phyloP scores from a whole-genome alignment of 2,329 filamentous ascomycete species.

The Beauveria rudraprayagi region DNA sequence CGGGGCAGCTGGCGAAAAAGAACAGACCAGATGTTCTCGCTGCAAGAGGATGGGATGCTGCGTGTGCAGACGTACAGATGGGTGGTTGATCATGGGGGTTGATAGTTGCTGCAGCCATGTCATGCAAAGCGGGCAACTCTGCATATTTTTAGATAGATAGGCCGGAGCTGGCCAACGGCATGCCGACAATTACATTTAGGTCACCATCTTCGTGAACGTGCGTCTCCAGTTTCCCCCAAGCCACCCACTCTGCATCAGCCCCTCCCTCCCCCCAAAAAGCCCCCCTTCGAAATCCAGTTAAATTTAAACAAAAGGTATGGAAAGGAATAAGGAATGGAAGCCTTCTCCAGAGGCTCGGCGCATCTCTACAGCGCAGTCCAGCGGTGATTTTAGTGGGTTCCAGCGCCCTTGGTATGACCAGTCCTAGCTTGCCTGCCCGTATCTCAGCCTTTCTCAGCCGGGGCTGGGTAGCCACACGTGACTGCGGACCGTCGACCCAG shows the following conservation, averaged over 20 bases:
- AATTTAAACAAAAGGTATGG: too few species aligned
- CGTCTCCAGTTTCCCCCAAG: neutral
- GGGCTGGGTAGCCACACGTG: slow-evolving; percentile 1
- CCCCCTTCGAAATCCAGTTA: neutral
- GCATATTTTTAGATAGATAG: neutral
- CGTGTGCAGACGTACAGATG: neutral
- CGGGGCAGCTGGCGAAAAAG: neutral
- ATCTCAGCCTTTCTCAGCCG: slow-evolving; percentile 1
- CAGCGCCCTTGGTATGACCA: neutral
- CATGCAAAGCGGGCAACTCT: slow-evolving; percentile 7
- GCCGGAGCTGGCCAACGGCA: slow-evolving; percentile 1
- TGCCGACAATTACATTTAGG: neutral
- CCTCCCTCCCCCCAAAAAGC: neutral
- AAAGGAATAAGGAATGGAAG: neutral
- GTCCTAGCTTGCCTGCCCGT: neutral
- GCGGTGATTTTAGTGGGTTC: neutral
- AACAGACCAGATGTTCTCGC: neutral
- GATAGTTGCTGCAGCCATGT: neutral
- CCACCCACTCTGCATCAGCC: neutral
- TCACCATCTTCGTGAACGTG: neutral
- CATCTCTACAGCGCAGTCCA: neutral
- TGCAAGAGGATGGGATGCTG: neutral
- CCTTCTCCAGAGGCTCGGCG: slow-evolving; percentile 1
- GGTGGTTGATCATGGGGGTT: neutral
- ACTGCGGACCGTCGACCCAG: neutral